Evolutionary conservation across 2,329 filamentous ascomycete species (phyloP).

Genomic region (Pseudocercospora macadamiae): DNA sequence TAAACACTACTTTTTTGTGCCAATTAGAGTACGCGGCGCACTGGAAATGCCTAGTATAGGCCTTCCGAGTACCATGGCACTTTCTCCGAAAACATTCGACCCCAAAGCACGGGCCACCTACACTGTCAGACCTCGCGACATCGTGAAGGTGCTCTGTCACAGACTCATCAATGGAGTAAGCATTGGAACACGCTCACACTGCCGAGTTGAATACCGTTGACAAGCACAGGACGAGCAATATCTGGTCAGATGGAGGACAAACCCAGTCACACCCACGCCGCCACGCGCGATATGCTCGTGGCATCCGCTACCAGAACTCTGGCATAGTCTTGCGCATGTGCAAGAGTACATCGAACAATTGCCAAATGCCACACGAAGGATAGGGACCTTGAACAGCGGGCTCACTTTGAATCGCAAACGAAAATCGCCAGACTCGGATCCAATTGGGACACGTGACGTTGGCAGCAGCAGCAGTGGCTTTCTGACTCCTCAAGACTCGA

Average conservation of each 20-base stretch:
- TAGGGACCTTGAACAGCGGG: background rate
- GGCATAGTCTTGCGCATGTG: conserved; percentile 42
- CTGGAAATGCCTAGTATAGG: background rate
- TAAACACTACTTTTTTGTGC: no score
- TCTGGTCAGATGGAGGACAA: conserved; percentile 45
- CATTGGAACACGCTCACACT: conserved; percentile 5
- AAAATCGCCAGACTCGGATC: conserved; percentile 29
- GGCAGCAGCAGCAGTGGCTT: conserved; percentile 17
- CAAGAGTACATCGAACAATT: conserved; percentile 46
- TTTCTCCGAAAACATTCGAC: conserved; percentile 5
- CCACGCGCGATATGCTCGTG: conserved; percentile 43
- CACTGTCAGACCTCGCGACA: conserved; percentile 24
- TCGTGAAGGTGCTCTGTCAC: conserved; percentile 34
- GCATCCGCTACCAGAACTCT: conserved; percentile 48
- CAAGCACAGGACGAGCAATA: conserved; percentile 44
- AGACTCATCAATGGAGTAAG: conserved; percentile 32
- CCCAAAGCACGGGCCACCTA: conserved; percentile 26
- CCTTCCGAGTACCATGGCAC: conserved; percentile 10
- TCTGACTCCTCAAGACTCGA: conserved; percentile 22
- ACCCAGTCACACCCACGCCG: conserved; percentile 13
- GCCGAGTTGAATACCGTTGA: background rate
- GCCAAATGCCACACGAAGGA: background rate
- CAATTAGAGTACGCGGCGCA: no score
- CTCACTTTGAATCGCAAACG: conserved; percentile 28
- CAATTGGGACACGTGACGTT: conserved; percentile 21